These are phyloP conservation scores for Vitis hybrid DNA, from an alignment of 177 flowering plant genomes.

Conservation along the genomic window DNA sequence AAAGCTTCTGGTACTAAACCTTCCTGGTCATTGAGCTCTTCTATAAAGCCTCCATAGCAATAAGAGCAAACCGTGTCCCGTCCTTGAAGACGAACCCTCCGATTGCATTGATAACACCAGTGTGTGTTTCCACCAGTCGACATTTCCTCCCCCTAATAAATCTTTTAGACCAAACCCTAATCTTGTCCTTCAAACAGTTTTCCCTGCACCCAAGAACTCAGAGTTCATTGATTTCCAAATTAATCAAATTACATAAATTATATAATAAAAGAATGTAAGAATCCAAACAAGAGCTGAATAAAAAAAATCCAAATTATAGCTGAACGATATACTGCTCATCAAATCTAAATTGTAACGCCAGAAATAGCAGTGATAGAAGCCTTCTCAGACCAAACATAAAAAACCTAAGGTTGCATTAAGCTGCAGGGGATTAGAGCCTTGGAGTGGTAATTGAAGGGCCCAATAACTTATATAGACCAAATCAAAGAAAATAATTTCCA, in stretches of 20 bases:
- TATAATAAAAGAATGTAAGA: not conserved
- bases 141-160: conserved; percentile 29
- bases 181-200: not conserved
- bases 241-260: not conserved
- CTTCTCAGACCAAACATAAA: not conserved
- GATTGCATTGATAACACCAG: conserved; percentile 74
- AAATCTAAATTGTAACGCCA: not conserved
- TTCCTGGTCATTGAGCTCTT: conserved; percentile 51
- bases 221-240: not conserved
- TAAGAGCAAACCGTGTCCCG: conserved; percentile 44
- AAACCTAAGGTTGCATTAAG: not conserved
- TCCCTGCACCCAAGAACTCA: not conserved
- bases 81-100: conserved; percentile 39
- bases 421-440: too few species aligned
- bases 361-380: not conserved
- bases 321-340: not conserved
- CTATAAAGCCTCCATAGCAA: conserved; percentile 69
- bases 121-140: conserved; percentile 58
- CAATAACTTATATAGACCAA: too few species aligned
- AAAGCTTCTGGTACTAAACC: conserved; percentile 28
- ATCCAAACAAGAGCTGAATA: not conserved
- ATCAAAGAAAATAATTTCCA: too few species aligned
- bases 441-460: too few species aligned
- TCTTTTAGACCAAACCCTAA: not conserved
- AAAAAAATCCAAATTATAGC: not conserved